Conservation (phyloP, 192 early-diverging fungal genomes). For the Backusella australiensis region DNA sequence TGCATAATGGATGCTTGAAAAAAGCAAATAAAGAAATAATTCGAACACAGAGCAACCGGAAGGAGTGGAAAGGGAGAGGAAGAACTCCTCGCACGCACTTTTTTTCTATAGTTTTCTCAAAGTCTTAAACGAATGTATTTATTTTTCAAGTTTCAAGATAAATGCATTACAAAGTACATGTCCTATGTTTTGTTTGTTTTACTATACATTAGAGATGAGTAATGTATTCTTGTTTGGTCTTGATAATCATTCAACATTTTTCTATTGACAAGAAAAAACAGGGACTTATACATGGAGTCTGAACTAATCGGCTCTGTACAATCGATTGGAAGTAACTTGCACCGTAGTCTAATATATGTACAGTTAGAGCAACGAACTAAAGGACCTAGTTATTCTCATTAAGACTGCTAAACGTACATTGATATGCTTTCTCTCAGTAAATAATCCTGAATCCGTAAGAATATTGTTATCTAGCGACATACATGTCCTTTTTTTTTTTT, state of each 20-base stretch:
- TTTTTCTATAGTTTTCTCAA: neutral
- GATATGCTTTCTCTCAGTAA: neutral
- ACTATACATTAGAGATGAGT: neutral
- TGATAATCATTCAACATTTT: too few species aligned
- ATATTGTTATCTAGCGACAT: neutral
- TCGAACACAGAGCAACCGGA: neutral
- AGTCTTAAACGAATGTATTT: neutral
- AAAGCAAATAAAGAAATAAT: neutral
- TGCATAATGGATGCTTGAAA: neutral
- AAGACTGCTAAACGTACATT: neutral
- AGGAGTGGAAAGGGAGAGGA: neutral
- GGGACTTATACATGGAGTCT: neutral
- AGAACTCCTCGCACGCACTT: neutral
- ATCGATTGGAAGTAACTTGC: neutral
- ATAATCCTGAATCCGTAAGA: neutral
- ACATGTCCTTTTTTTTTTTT: neutral
- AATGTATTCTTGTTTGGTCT: neutral
- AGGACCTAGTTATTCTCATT: neutral
- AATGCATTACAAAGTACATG: neutral
- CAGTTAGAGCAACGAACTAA: neutral
- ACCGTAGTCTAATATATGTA: neutral
- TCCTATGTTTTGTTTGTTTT: too few species aligned
- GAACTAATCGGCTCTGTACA: neutral
- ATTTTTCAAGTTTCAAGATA: neutral
- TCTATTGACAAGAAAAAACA: neutral